A percentile compares a stretch with the other conserved stretches of the same genome.
phyloP scores from a whole-genome alignment of 2,329 filamentous ascomycete genomes.

The Phoma sp. region DNA sequence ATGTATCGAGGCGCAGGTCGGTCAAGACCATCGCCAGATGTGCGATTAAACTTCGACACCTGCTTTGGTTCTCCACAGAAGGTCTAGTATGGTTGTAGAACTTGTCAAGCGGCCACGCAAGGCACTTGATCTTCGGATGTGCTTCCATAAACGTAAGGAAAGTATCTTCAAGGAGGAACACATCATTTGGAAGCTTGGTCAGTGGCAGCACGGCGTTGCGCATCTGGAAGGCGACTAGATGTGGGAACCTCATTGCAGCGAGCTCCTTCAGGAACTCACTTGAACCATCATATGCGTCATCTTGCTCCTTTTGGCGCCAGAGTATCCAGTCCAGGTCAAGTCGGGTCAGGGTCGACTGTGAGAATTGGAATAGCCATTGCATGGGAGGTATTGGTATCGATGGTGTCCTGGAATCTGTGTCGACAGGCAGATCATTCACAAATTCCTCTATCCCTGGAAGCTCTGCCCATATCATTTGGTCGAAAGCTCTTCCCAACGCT shows the following conservation, averaged over 20 bases:
- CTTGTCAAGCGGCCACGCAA: conserved; percentile 57
- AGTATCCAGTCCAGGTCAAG: conserved; percentile 47
- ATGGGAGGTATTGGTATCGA: conserved; percentile 19
- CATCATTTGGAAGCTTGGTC: conserved; percentile 44
- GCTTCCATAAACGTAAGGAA: conserved; percentile 55
- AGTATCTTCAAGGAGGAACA: conserved; percentile 49
- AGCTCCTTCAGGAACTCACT: conserved; percentile 33
- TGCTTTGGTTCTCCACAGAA: conserved; percentile 31
- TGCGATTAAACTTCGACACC: conserved; percentile 44
- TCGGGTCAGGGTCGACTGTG: conserved; percentile 39
- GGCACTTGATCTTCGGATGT: conserved; percentile 53
- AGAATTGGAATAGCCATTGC: conserved; percentile 29
- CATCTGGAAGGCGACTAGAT: conserved; percentile 55
- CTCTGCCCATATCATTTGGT: conserved; percentile 36
- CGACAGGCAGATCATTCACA: conserved; percentile 22
- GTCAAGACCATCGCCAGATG: conserved; percentile 50
- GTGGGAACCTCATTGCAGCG: conserved; percentile 51
- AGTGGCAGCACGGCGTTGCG: conserved; percentile 53
- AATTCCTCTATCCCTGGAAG: conserved; percentile 36
- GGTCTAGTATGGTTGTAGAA: conserved; percentile 49
- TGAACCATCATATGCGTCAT: conserved; percentile 19
- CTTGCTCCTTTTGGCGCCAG: conserved; percentile 34
- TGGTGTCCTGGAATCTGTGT: conserved; percentile 2
- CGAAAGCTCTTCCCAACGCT: conserved; percentile 29
- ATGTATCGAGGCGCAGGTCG: conserved; percentile 54